Evolutionary conservation across 768 basidiomycete species (phyloP).

Genomic region (Astraeus odoratus): DNA sequence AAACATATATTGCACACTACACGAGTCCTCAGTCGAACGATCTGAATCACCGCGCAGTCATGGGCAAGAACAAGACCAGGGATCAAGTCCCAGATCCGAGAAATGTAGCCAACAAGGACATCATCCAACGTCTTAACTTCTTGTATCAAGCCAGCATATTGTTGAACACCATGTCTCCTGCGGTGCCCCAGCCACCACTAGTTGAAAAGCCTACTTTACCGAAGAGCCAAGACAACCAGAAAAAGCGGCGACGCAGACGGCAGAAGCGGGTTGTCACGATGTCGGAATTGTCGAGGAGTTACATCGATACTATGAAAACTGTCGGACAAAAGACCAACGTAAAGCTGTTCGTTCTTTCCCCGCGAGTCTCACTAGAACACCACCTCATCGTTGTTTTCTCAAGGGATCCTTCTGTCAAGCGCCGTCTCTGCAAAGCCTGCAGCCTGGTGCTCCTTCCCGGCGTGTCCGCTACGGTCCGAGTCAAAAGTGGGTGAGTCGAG

Average conservation of each 20-base stretch:
- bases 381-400: not conserved
- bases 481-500: conserved; percentile 45
- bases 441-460: conserved; percentile 62
- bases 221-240: conserved; percentile 1
- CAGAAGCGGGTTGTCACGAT: conserved; percentile 26
- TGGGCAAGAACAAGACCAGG: conserved; percentile 62
- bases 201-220: too few species aligned
- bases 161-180: conserved; percentile 34
- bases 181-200: conserved; percentile 1
- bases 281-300: conserved; percentile 55
- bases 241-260: conserved; percentile 9
- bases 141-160: conserved; percentile 76
- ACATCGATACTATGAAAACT: conserved; percentile 57
- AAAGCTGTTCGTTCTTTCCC: conserved; percentile 49
- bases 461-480: conserved; percentile 52
- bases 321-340: conserved; percentile 74
- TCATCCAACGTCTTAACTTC: conserved; percentile 79
- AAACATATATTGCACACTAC: too few species aligned
- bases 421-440: conserved; percentile 70
- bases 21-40: too few species aligned
- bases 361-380: not conserved
- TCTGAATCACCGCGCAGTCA: conserved; percentile 22
- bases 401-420: conserved; percentile 82
- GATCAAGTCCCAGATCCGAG: conserved; percentile 51
- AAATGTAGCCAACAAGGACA: conserved; percentile 60